A percentile compares a stretch with the other conserved stretches of the same genome.
These are phyloP conservation scores for Candida sonorensis DNA, from an alignment of 805 yeast genomes.

Conservation along the genomic window DNA sequence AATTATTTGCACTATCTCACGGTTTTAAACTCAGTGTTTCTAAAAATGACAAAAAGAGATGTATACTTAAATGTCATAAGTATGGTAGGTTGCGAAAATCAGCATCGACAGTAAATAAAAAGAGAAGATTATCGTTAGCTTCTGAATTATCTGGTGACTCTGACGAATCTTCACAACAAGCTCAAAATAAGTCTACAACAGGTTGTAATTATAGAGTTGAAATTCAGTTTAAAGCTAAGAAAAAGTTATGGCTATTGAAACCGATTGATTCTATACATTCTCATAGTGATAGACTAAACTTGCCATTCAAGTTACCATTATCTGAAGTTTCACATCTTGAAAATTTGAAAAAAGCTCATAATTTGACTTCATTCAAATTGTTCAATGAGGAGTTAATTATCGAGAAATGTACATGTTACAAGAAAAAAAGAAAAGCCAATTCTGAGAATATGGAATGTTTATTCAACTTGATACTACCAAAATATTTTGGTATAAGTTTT, in stretches of 20 bases:
- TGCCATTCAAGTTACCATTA: constrained; percentile 6
- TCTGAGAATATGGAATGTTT: constrained; percentile 7
- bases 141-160: no score
- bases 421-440: not conserved
- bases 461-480: constrained; percentile 9
- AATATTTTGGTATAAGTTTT: constrained; percentile 3
- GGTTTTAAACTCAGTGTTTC: constrained; percentile 20
- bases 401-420: no score
- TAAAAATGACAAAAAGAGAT: constrained; percentile 20
- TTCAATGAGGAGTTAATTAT: no score
- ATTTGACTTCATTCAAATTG: no score
- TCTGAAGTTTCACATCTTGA: constrained; percentile 2
- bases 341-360: no score
- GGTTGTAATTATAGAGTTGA: constrained; percentile 20
- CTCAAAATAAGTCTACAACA: no score
- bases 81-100: constrained; percentile 5
- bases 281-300: constrained; percentile 6
- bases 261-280: constrained; percentile 15
- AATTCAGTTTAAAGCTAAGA: constrained; percentile 19
- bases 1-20: constrained; percentile 16
- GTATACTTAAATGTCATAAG: constrained; percentile 17
- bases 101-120: not conserved
- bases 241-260: constrained; percentile 20
- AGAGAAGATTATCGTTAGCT: no score
- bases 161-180: no score